Evolutionary conservation across 257 asterid species (phyloP), one percentile per base, ranked within the genome.

Genomic region (Capsicum rhomboideum): DNA sequence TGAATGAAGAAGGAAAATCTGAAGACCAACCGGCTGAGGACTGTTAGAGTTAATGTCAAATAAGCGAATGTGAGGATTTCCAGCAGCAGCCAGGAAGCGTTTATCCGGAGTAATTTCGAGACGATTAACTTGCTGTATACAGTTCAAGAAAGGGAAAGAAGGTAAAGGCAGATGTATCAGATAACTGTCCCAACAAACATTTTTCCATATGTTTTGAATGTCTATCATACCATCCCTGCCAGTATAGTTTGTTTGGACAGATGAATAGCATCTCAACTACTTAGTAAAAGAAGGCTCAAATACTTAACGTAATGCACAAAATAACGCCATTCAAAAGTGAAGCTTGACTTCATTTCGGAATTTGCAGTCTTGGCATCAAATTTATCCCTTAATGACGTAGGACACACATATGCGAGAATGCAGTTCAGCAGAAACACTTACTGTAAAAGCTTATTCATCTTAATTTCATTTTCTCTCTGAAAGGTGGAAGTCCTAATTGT

Each of bases 51-150:
- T 96, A 86, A 96, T 91, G 86, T 97, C 99, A 37, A 97, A 97
- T 37, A 97, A 88, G 84, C 98, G 95, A 83, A 97, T 95, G 83
- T 97, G 99, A 85, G 99, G 99, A 89, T 97, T 97, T 85, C 99
- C 99, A 14, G 99, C 99, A 78, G 98, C 99, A 89, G 99, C 98
- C 66, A 97, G 83, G 87, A 64, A 93, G 83, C 91, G 90, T 69
- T 97, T 97, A 89, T 97, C 97, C 20, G 98, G 99, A 26, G 98
- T 93, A 82, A 97, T 92, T 92, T 97, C 98, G 26, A 97, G 98
- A 82, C 98, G 90, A 89, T 97, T 97, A 46, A 97, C 99, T 92
- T 97, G 99, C 98, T 97, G 91, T 80, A 28, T 50, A 77, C 46
- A 77, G 64, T 54, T 77, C 63, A 77, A 77, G 17, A 50, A 50